A percentile compares a stretch with the other conserved stretches of the same genome.
These are phyloP conservation scores for Neurospora sp. DNA, from an alignment of 2,329 filamentous ascomycete species.

Conservation along the genomic window DNA sequence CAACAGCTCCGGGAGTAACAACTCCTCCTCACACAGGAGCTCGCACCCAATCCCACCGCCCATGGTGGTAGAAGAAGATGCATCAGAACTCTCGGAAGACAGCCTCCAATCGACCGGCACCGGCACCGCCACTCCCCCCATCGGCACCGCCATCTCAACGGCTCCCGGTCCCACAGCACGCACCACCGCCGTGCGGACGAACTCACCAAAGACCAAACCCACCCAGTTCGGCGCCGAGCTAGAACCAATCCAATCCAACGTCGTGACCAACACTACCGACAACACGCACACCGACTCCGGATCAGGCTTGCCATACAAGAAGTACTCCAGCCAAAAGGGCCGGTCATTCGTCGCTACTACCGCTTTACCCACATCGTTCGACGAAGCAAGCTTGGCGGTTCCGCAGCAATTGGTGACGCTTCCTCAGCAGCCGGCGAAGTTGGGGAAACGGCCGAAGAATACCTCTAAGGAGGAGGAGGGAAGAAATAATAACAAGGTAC, in stretches of 20 bases:
- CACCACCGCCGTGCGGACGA: conserved; percentile 2
- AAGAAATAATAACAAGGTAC: conserved; percentile 13
- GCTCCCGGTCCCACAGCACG: not conserved
- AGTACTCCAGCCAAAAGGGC: conserved; percentile 11
- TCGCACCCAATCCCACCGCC: not conserved
- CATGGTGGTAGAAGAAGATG: conserved; percentile 2
- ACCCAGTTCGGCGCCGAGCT: conserved; percentile 22
- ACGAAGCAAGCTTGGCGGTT: conserved; percentile 12
- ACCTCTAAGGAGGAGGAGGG: conserved; percentile 5
- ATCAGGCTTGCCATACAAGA: not conserved
- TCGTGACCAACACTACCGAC: conserved; percentile 6
- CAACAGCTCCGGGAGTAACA: conserved; percentile 9
- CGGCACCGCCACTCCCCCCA: not conserved
- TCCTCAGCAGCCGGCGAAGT: conserved; percentile 9
- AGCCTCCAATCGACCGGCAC: not conserved
- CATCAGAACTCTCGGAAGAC: conserved; percentile 4
- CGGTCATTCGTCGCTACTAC: conserved; percentile 2
- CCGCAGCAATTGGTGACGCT: conserved; percentile 4
- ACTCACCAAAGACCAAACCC: conserved; percentile 11
- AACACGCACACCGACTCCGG: conserved; percentile 1
- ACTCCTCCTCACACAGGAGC: conserved; percentile 9
- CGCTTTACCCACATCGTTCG: conserved; percentile 14
- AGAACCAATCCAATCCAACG: conserved; percentile 22
- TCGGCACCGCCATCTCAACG: not conserved
- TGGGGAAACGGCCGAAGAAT: conserved; percentile 19